These are phyloP conservation scores for Dovyalis caffra DNA, from an alignment of 345 rosid species.

Conservation along the genomic window DNA sequence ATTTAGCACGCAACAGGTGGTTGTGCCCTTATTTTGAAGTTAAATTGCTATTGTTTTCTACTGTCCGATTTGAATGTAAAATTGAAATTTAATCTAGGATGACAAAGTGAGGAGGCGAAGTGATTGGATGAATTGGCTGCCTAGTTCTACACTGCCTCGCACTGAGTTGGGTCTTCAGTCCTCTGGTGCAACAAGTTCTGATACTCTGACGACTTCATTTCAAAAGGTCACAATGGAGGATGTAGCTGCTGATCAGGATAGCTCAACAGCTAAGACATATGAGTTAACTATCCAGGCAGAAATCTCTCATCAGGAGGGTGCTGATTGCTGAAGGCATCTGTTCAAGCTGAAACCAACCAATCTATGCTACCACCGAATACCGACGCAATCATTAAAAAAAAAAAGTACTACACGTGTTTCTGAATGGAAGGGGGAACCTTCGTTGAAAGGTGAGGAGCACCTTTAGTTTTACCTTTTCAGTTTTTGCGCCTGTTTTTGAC, in stretches of 20 bases:
- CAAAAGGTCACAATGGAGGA: conserved; percentile 38
- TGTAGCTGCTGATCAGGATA: conserved; percentile 19
- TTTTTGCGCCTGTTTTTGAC: conserved; percentile 26
- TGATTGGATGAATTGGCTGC: conserved; percentile 56
- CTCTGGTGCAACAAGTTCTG: conserved; percentile 19
- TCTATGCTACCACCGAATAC: neutral
- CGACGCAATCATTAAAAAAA: neutral
- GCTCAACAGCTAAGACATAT: neutral
- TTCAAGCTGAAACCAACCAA: conserved; percentile 9
- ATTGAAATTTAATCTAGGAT: conserved; percentile 34
- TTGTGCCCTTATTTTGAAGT: neutral
- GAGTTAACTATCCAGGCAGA: conserved; percentile 7
- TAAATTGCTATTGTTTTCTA: neutral
- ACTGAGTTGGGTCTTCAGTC: conserved; percentile 27
- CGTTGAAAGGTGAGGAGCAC: conserved; percentile 13
- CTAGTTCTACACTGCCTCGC: conserved; percentile 16
- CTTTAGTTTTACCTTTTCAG: conserved; percentile 5
- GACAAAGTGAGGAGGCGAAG: conserved; percentile 53
- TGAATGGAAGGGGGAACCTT: neutral
- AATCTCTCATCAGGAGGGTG: conserved; percentile 15
- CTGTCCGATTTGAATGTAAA: neutral
- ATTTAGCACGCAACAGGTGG: neutral
- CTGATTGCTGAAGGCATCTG: conserved; percentile 11
- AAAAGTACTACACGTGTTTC: conserved; percentile 8
- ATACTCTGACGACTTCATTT: conserved; percentile 31